phyloP scores from a whole-genome alignment of 371 early-diverging fungal genomes.

The Mucor sp. region DNA sequence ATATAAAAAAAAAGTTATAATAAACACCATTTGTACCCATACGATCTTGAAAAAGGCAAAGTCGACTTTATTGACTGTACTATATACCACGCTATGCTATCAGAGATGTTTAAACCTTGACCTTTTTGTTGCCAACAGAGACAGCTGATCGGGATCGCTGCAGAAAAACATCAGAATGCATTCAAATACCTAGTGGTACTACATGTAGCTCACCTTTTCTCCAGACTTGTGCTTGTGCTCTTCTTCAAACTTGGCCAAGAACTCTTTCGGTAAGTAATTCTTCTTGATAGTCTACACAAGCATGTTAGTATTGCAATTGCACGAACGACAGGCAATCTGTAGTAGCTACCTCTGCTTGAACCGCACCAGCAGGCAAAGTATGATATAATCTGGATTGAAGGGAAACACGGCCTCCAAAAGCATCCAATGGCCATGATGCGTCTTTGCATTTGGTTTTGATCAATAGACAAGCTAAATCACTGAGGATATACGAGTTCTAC shows the following conservation, averaged over 20 bases:
- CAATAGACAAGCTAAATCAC: slow-evolving; percentile 80
- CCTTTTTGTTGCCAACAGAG: background rate
- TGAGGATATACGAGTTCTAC: slow-evolving; percentile 77
- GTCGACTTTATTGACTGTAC: too few species aligned
- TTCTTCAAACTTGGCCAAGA: slow-evolving; percentile 20
- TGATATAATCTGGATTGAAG: slow-evolving; percentile 66
- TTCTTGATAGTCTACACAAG: slow-evolving; percentile 38
- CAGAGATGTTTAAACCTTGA: slow-evolving; percentile 1
- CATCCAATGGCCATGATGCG: slow-evolving; percentile 70
- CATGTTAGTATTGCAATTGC: background rate
- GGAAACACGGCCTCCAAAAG: slow-evolving; percentile 65
- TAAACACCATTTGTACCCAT: too few species aligned
- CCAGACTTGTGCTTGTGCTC: slow-evolving; percentile 19
- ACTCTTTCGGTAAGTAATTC: slow-evolving; percentile 41
- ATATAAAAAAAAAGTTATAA: too few species aligned
- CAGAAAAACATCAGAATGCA: background rate
- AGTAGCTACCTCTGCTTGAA: slow-evolving; percentile 49
- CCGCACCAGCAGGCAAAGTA: slow-evolving; percentile 33
- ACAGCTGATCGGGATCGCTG: slow-evolving; percentile 4
- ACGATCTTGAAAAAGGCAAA: too few species aligned
- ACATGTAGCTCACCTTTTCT: slow-evolving; percentile 8
- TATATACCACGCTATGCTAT: too few species aligned
- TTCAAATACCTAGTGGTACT: too few species aligned
- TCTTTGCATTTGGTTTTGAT: slow-evolving; percentile 73
- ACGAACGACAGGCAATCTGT: background rate